Base-by-base conservation (phyloP, 768 basidiomycete species). In the Sarcodon sp. region DNA sequence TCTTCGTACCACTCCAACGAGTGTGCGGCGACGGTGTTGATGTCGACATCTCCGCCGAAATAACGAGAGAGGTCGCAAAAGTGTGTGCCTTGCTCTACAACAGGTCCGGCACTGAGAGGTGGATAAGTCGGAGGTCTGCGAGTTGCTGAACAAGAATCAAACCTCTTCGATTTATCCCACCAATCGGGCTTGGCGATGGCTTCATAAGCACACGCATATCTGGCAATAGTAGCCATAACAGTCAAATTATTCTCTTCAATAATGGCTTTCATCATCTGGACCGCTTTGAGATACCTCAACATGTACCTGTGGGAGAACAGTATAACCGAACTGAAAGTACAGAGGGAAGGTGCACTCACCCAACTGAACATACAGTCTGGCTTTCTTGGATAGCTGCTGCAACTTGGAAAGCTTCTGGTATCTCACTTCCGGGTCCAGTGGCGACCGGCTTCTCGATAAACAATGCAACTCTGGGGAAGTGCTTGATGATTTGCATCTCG, bases 1-100 rank as follows among this genome's bases (percentile, higher is more conserved):
- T 80, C 76, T 64, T 97, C 93, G 61, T 89, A 71, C 85, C 85
- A 91, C 60, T 94, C 93, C 33, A 97, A 73, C 7, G 92, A 89
- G 59, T 91, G 88, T 12, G 93, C 94, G 35, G 62, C 68, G 36
- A 90, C 85, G 33, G 75, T 76, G 46, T 78, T 67, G 51, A 93
- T 80, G 59, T 96, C 88, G 50, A 96, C 89, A 54, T 94, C 88
- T 12, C 94, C 94, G 46, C 93, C 94, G 59, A 98, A 97, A 71
- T 94, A 94, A 55, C 94, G 84, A 36, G 91, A 96, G 39, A 96
- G 75, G 67, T 97, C 92, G 57, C 89, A 92, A 69, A 97, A 94
- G 69, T 98, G 94, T 11, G 94, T 98, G 43, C 89, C 93, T 68
- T 91, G 87, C 64, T 91, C 90, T 53, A 93, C 69, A 55, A 92